A percentile compares a stretch with the other conserved stretches of the same genome.
Conservation (phyloP, 2,329 filamentous ascomycete genomes). For the Penicillium sp. region DNA sequence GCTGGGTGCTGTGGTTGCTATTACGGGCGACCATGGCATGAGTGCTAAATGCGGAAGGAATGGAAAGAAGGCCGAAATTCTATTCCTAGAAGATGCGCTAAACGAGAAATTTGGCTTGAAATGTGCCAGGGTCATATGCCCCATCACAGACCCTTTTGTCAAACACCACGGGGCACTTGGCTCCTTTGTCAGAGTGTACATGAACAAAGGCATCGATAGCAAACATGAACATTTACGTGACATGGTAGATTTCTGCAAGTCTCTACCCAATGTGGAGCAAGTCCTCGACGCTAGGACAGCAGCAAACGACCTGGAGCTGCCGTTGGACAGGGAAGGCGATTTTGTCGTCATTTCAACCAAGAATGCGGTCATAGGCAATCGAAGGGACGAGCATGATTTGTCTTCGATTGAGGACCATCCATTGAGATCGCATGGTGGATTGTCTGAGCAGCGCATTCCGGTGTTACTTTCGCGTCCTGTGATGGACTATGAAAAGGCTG, state of each 20-base stretch:
- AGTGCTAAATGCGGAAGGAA: constrained; percentile 32
- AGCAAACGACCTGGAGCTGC: constrained; percentile 34
- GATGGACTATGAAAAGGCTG: constrained; percentile 5
- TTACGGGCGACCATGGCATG: constrained; percentile 46
- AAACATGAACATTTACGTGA: constrained; percentile 20
- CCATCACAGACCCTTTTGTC: constrained; percentile 44
- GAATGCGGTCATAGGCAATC: constrained; percentile 36
- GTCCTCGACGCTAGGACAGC: too few species aligned
- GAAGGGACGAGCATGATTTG: constrained; percentile 34
- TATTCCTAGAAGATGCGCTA: constrained; percentile 40
- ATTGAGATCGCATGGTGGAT: constrained; percentile 40
- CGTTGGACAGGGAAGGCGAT: constrained; percentile 39
- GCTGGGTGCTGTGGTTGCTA: constrained; percentile 34
- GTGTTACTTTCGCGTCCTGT: constrained; percentile 31
- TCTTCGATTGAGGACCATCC: constrained; percentile 29
- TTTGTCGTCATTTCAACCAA: constrained; percentile 37
- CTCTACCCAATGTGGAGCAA: constrained; percentile 32
- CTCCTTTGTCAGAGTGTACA: constrained; percentile 40
- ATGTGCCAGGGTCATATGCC: constrained; percentile 39
- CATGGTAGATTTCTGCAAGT: constrained; percentile 27
- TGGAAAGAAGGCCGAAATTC: constrained; percentile 34
- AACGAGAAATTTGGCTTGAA: constrained; percentile 27
- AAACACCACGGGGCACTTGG: constrained; percentile 43
- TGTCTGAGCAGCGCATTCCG: constrained; percentile 39
- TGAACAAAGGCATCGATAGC: too few species aligned